Base-by-base conservation (phyloP, 257 asterid species). In the Eustoma russellianum region DNA sequence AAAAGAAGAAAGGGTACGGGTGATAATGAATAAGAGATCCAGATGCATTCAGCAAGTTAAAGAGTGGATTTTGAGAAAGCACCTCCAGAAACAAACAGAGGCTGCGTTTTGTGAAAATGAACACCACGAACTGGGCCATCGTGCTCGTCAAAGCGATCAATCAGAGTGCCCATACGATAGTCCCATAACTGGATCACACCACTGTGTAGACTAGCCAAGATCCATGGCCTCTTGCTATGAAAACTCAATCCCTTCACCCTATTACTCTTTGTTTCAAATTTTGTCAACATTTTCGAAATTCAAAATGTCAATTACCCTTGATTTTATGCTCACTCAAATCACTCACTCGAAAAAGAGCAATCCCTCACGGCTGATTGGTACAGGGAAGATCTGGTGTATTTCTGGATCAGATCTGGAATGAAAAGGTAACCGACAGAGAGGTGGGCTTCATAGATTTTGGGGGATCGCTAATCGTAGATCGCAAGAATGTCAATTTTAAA, bases 141-240 rank as follows among this genome's bases (percentile, higher is more conserved):
- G 35, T 88, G 97, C 63, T 85, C 97, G 62, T 88, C 97, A 49
- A 89, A 89, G 5, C 84, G 78, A 73, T 92, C 99, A 38, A 92
- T 92, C 65, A 92, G 93, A 8, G 99, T 92, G 65, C 95, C 99
- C 95, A 92, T 92, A 40, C 99, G 94, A 45, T 92, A 88, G 56
- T 92, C 98, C 99, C 97, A 92, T 16, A 92, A 81, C 83, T 92
- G 99, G 82, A 92, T 81, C 68, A 88, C 99, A 59, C 97, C 97
- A 64, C 95, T 88, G 83, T 88, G 99, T 33, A 92, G 93, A 73
- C 97, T 88, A 59, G 97, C 95, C 79, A 88, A 63, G 95, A 92
- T 92, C 99, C 99, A 88, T 70, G 99, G 97, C 60, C 99, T 66
- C 83, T 79, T 92, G 82, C 79, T 73, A 35, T 92, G 99, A 64